phyloP scores from a whole-genome alignment of 371 early-diverging fungal species.

The Entomophthora muscae region DNA sequence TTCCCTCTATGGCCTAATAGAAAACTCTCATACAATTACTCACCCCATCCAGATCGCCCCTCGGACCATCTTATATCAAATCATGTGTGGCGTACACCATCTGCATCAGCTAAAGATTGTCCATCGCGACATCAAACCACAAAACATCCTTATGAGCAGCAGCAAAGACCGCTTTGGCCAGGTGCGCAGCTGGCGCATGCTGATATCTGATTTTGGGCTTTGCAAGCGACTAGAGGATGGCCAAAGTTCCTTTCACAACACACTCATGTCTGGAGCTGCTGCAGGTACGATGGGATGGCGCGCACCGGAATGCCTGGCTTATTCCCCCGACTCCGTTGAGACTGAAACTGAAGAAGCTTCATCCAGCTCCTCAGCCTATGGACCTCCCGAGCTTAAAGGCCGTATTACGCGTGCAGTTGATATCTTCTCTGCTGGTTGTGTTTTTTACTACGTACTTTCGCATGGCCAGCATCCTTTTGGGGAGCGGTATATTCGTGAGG shows the following conservation, averaged over 20 bases:
- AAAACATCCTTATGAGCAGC: conserved; percentile 71
- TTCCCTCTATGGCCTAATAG: conserved; percentile 43
- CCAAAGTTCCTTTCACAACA: conserved; percentile 86
- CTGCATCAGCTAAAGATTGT: conserved; percentile 86
- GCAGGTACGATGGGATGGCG: conserved; percentile 93
- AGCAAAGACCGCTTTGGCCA: conserved; percentile 20
- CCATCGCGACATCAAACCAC: conserved; percentile 89
- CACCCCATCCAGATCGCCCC: conserved; percentile 12
- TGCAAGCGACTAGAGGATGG: conserved; percentile 86
- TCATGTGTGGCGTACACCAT: conserved; percentile 67
- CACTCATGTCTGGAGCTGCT: conserved; percentile 34
- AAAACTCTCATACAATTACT: conserved; percentile 17
- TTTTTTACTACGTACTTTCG: conserved; percentile 79
- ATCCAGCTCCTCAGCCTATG: not conserved
- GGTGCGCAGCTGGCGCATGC: conserved; percentile 30
- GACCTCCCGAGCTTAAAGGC: too few species aligned
- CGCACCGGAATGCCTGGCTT: conserved; percentile 81
- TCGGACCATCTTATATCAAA: conserved; percentile 43
- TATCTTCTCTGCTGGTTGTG: conserved; percentile 89
- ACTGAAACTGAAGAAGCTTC: conserved; percentile 9
- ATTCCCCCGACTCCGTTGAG: too few species aligned
- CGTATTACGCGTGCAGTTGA: conserved; percentile 82
- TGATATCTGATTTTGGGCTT: conserved; percentile 96
- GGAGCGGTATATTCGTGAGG: conserved; percentile 67
- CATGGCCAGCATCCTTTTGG: conserved; percentile 92